Conservation (phyloP, 495 filamentous ascomycete genomes). For the Bombardia bombarda region DNA sequence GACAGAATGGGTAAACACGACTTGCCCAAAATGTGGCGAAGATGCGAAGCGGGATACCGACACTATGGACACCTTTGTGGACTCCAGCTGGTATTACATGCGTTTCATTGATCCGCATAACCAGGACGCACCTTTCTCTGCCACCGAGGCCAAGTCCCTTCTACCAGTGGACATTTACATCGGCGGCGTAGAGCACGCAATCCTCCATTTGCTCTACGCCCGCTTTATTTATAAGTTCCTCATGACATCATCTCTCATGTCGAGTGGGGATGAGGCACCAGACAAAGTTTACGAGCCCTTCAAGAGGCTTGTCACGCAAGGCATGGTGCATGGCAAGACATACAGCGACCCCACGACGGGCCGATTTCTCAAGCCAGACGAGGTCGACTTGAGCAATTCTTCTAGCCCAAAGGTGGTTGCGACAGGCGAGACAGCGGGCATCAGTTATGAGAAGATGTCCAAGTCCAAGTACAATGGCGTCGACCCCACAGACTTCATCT, state of each 20-base stretch:
- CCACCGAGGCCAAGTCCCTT: conserved; percentile 40
- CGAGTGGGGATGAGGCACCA: conserved; percentile 10
- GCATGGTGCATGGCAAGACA: conserved; percentile 88
- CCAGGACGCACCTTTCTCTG: conserved; percentile 48
- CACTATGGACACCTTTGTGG: conserved; percentile 94
- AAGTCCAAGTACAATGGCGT: conserved; percentile 92
- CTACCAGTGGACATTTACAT: conserved; percentile 80
- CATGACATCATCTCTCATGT: conserved; percentile 39
- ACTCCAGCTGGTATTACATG: conserved; percentile 89
- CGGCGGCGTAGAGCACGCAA: conserved; percentile 84
- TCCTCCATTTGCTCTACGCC: conserved; percentile 84
- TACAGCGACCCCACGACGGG: conserved; percentile 67
- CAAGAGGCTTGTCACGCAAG: conserved; percentile 71
- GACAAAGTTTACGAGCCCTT: conserved; percentile 56
- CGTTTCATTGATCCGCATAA: conserved; percentile 68
- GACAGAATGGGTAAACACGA: conserved; percentile 64
- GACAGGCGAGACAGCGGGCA: conserved; percentile 45
- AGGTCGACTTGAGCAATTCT: conserved; percentile 56
- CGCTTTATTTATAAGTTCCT: conserved; percentile 88
- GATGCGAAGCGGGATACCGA: conserved; percentile 78
- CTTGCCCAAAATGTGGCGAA: conserved; percentile 64
- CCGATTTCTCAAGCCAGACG: conserved; percentile 68
- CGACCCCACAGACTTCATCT: conserved; percentile 65
- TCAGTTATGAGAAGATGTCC: conserved; percentile 89
- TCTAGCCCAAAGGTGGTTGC: conserved; percentile 51